Base-by-base conservation (phyloP, 345 rosid genomes). In the Balakata baccata region DNA sequence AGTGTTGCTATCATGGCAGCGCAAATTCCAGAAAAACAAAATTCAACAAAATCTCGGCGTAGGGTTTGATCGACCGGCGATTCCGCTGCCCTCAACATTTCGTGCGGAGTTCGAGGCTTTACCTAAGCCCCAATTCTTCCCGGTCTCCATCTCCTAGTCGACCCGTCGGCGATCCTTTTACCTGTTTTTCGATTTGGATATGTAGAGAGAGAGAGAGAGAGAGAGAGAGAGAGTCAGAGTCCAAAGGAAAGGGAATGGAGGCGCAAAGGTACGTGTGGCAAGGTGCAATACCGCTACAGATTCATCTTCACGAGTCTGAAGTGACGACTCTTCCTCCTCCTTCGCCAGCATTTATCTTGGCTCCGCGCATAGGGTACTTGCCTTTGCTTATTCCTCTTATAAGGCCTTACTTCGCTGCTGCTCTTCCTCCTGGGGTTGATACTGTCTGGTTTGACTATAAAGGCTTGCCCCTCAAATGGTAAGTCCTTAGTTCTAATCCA, bases 391-490 rank as follows among this genome's bases (percentile, higher is more conserved):
- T 85, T 69, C 80, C 86, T 64, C 85, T 83, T 9, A 82, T 90
- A 54, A 90, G 87, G 82, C 97, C 99, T 75, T 80, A 90, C 68
- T 95, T 92, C 84, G 81, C 88, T 74, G 80, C 85, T 60, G 79
- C 98, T 58, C 95, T 95, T 74, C 97, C 98, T 52, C 99, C 98
- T 39, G 96, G 94, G 0, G 86, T 57, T 18, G 99, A 95, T 70
- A 85, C 97, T 9, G 78, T 89, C 72, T 95, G 99, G 98, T 95
- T 95, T 20, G 98, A 95, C 17, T 92, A 87, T 84, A 89, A 85
- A 16, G 98, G 99, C 50, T 70, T 92, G 82, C 98, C 98, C 59
- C 84, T 94, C 51, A 94, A 90, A 82, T 94, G 97, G 98, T 92
- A 69, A 54, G 45, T 37, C 41, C 57, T 51, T 49, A 34, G 59